A percentile compares a stretch with the other conserved stretches of the same genome.
Conservation (phyloP, 768 basidiomycete genomes). For the Galerina marginata region DNA sequence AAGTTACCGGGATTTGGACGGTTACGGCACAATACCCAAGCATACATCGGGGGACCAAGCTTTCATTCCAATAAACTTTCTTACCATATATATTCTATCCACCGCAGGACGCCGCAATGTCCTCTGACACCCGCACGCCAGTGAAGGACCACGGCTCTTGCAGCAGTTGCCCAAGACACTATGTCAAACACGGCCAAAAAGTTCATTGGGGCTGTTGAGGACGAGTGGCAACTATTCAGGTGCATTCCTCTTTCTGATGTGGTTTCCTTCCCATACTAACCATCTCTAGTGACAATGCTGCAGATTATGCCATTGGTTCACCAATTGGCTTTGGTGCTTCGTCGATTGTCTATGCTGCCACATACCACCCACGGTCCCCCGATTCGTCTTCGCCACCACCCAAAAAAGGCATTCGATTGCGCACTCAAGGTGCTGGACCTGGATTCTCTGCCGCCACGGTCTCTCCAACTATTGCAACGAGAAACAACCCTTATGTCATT, state of each 20-base stretch:
- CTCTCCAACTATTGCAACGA: conserved; percentile 75
- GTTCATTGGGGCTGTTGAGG: conserved; percentile 83
- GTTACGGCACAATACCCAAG: background rate
- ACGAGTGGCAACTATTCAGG: conserved; percentile 87
- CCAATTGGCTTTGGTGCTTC: conserved; percentile 93
- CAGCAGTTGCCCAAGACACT: conserved; percentile 22
- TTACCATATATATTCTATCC: background rate
- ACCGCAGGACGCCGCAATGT: background rate
- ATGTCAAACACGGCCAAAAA: conserved; percentile 24
- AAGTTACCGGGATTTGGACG: background rate
- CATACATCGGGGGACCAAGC: conserved; percentile 1
- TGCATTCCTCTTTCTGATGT: conserved; percentile 29
- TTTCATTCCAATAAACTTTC: conserved; percentile 4
- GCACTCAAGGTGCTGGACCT: conserved; percentile 92
- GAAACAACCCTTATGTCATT: conserved; percentile 94
- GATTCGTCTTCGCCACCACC: conserved; percentile 9
- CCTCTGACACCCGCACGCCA: background rate
- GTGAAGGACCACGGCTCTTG: conserved; percentile 13
- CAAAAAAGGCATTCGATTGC: conserved; percentile 56
- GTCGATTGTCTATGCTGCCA: conserved; percentile 86
- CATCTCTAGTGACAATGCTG: conserved; percentile 58
- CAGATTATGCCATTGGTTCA: conserved; percentile 76
- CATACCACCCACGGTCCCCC: conserved; percentile 49
- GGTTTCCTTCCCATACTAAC: conserved; percentile 10
- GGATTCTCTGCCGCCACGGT: conserved; percentile 72